Evolutionary conservation across 352 stramenopile genomes (phyloP), one percentile per base, ranked within the genome.

Genomic region (Peronospora destructor): DNA sequence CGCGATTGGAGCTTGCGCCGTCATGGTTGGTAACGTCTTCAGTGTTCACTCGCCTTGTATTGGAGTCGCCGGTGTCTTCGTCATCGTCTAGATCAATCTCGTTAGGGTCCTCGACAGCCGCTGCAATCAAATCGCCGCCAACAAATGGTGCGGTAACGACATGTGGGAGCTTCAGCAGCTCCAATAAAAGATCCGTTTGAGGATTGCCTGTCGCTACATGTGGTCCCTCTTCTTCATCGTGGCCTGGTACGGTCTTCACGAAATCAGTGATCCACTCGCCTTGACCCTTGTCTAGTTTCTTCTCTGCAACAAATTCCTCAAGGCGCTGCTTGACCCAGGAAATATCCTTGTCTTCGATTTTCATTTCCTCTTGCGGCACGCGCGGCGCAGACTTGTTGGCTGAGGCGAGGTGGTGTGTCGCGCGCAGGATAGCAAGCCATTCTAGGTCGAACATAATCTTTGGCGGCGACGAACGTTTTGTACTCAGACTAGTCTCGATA

Each of bases 181-280:
- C 66, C 43, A 99, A 59, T 23, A 98, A 70, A 45, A 83, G 44
- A 61, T 99, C 96, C 1, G 95, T 99, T 59, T 98, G 95, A 6
- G 91, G 95, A 53, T 98, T 99, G 2, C 95, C 94, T 46, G 65
- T 53, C 32, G 65, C 53, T 25, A 63, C 41, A 8, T 49, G 42
- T 4, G 62, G 49, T 8, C 39, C 58, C 38, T 61, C 62, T 19
- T 74, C 56, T 48, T 87, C 68, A 2, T 68, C 73, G 35, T 87
- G 76, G 10, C 68, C 58, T 14, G 82, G 74, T 19, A 71, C 85
- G 0, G 79, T 94, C 63, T 81, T 83, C 16, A 76, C 67, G 56
- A 96, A 96, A 23, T 90, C 76, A 8, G 67, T 68, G 35, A 91
- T 61, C 76, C 83, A 91, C 42, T 88, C 82, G 25, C 64, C 64